Base-by-base conservation (phyloP, 306 rosid species). In the Sechiopsis laciniata region DNA sequence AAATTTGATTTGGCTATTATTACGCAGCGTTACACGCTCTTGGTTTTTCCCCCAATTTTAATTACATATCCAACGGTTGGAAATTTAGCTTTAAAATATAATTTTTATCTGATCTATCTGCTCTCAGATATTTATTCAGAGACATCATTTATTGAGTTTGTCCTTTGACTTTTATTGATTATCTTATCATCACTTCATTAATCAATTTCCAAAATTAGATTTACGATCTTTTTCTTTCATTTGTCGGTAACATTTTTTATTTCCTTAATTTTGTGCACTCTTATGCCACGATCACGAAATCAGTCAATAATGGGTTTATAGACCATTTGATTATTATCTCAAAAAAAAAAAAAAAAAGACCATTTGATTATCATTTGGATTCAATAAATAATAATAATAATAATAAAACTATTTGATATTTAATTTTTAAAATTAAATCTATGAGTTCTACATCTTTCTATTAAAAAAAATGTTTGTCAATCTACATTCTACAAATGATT, bases 11-110 rank as follows among this genome's bases (percentile, higher is more conserved):
- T 37, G 8, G 73, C 40, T 67, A 45, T 68, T 7, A 21, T 21
- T 68, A 68, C 73, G 73, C 73, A 45, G 56, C 6, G 73, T 68
- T 19, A 12, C 73, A 68, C 22, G 73, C 20, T 13, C 55, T 68
- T 68, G 32, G 13, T 6, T 68, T 48, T 5, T 19, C 42, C 71
- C 20, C n/a, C 7, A 3, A 66, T 66, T 45, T 66, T 40, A 45
- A 45, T 45, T 37, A 64, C 14, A 37, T 4, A 42, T 65, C 55
- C 1, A 48, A 68, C 55, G 57, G 56, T 21, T 3, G 0, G 35
- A 66, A 66, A 45, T 45, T 60, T 66, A 37, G 7, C 7, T 37
- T 3, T 1, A 66, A 20, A 66, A 40, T 40, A 7, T 19, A 17
- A 6, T 10, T 21, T 42, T 68, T 1, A 45, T 19, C 21, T 66